Percentiles rank a stretch among this genome's conserved stretches.
These are phyloP conservation scores for Trichaptum fuscoviolaceum DNA, from an alignment of 768 basidiomycete genomes.

Conservation along the genomic window DNA sequence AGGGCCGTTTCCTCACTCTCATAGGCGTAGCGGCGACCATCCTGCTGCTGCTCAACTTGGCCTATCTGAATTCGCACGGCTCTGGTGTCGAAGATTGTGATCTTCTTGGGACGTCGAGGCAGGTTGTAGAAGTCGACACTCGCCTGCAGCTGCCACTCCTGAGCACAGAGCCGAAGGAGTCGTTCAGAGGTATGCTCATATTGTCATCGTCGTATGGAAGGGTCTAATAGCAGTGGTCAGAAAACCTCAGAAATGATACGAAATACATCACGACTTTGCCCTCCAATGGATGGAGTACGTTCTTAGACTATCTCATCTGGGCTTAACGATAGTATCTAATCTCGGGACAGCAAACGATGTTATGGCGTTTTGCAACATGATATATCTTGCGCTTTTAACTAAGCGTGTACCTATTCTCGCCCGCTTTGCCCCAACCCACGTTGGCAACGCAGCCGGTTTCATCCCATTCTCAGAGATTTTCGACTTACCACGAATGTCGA, in stretches of 20 bases:
- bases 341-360: constrained; percentile 10
- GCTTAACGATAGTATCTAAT: constrained; percentile 8
- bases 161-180: not conserved
- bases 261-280: constrained; percentile 73
- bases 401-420: constrained; percentile 35
- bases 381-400: constrained; percentile 36
- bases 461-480: constrained; percentile 37
- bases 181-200: not conserved
- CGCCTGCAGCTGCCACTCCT: not conserved
- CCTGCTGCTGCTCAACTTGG: not conserved
- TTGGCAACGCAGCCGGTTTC: constrained; percentile 28
- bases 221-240: constrained; percentile 24
- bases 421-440: constrained; percentile 36
- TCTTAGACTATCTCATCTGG: not conserved
- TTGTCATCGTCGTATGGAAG: not conserved
- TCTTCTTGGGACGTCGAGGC: not conserved
- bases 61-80: not conserved
- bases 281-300: constrained; percentile 71
- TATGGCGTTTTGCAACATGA: constrained; percentile 23
- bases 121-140: not conserved
- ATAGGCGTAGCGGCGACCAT: not conserved
- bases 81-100: not conserved
- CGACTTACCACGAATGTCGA: constrained; percentile 32
- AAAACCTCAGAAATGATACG: constrained; percentile 54
- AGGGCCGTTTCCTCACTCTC: not conserved